phyloP scores from a whole-genome alignment of 192 early-diverging fungal species.

The Pecoramyces ruminantium region DNA sequence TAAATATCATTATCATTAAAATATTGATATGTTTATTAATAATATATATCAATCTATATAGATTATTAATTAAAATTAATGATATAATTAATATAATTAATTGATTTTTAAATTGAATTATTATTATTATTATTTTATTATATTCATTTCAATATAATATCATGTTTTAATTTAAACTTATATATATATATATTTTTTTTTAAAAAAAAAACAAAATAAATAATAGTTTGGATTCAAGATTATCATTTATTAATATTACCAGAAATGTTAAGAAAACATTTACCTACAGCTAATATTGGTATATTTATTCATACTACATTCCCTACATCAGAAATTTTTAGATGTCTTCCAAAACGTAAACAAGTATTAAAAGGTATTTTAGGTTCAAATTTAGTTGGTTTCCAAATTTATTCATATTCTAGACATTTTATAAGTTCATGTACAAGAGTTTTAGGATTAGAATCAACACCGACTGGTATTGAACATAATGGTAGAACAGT shows the following conservation, averaged over 20 bases:
- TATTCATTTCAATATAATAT: too few relatives aligned
- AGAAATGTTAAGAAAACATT: slow-evolving; percentile 57
- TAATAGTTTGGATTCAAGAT: slow-evolving; percentile 86
- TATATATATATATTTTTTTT: too few relatives aligned
- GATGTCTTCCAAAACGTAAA: slow-evolving; percentile 52
- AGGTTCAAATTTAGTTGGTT: slow-evolving; percentile 19
- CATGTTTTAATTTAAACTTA: too few relatives aligned
- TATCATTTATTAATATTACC: slow-evolving; percentile 94
- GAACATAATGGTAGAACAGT: slow-evolving; percentile 24
- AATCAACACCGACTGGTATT: slow-evolving; percentile 29
- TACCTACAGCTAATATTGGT: slow-evolving; percentile 77
- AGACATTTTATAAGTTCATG: slow-evolving; percentile 42
- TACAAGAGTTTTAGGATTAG: slow-evolving; percentile 30
- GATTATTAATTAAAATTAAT: too few relatives aligned
- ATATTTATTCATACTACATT: slow-evolving; percentile 96
- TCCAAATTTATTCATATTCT: slow-evolving; percentile 29
- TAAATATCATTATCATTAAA: too few relatives aligned
- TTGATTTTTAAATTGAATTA: too few relatives aligned
- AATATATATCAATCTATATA: too few relatives aligned
- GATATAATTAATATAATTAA: too few relatives aligned
- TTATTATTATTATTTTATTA: too few relatives aligned
- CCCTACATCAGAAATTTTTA: slow-evolving; percentile 87
- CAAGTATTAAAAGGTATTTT: slow-evolving; percentile 26
- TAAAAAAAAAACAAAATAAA: too few relatives aligned
- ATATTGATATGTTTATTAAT: too few relatives aligned